phyloP scores from a whole-genome alignment of 2,329 filamentous ascomycete genomes.

The Microdochium paspali region DNA sequence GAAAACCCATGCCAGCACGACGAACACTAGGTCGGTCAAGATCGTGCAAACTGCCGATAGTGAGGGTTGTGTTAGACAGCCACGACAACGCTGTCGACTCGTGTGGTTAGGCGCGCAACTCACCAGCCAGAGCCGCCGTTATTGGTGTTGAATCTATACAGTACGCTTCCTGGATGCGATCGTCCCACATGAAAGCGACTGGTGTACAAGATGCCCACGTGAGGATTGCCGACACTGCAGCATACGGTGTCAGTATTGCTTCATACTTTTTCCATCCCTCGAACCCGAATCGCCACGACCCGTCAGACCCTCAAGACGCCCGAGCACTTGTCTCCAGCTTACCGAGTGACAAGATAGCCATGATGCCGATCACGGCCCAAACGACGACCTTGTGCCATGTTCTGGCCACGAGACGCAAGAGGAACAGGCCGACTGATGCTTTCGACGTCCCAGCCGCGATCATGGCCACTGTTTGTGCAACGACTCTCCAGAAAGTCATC shows the following conservation, averaged over 20 bases:
- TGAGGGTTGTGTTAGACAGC: neutral
- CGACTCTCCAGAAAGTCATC: constrained; percentile 3
- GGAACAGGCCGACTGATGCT: constrained; percentile 6
- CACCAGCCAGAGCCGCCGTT: constrained; percentile 4
- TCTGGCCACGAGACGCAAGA: constrained; percentile 3
- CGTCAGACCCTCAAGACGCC: too few species aligned
- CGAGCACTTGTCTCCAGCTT: constrained; percentile 1
- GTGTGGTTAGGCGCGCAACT: too few species aligned
- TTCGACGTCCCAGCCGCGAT: constrained; percentile 5
- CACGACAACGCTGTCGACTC: too few species aligned
- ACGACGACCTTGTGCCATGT: constrained; percentile 5
- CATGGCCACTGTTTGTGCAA: constrained; percentile 5
- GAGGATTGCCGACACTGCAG: constrained; percentile 3
- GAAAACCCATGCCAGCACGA: constrained; percentile 7
- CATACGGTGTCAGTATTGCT: neutral
- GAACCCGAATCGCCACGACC: too few species aligned
- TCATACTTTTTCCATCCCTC: too few species aligned
- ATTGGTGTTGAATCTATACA: constrained; percentile 5
- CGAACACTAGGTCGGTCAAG: constrained; percentile 7
- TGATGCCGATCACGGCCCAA: constrained; percentile 3
- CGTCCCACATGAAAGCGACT: constrained; percentile 7
- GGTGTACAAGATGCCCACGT: constrained; percentile 9
- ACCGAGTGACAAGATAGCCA: constrained; percentile 1
- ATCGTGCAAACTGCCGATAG: constrained; percentile 3
- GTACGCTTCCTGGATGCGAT: constrained; percentile 4